Conservation (phyloP, 1,284 basidiomycete species). For the Gomphus bonarii region DNA sequence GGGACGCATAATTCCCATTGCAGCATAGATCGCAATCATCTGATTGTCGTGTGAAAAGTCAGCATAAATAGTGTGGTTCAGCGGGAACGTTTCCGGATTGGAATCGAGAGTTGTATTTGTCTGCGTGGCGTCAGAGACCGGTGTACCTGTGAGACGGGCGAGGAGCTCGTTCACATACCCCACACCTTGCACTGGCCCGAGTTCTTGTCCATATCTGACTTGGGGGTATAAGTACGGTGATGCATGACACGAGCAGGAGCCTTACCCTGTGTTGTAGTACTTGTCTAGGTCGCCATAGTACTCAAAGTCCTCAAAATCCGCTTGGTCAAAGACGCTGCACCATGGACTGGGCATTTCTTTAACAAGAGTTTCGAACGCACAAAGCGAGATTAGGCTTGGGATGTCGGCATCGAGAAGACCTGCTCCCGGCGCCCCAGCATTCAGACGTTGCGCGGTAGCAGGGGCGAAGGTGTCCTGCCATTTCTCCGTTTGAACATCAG, state of each 20-base stretch:
- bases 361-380: conserved; percentile 65
- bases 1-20: conserved; percentile 47
- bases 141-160: conserved; percentile 56
- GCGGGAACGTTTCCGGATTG: conserved; percentile 61
- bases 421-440: conserved; percentile 49
- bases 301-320: conserved; percentile 55
- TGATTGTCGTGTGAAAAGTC: conserved; percentile 81
- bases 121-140: conserved; percentile 60
- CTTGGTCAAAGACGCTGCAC: conserved; percentile 52
- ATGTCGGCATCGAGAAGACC: conserved; percentile 49
- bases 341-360: conserved; percentile 48
- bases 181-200: conserved; percentile 68
- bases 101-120: conserved; percentile 71
- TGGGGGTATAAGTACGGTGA: conserved; percentile 1
- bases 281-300: conserved; percentile 69
- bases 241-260: conserved; percentile 6
- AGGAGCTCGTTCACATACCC: conserved; percentile 81
- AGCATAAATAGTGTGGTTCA: conserved; percentile 51
- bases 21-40: conserved; percentile 69
- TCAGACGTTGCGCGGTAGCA: conserved; percentile 51
- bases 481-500: conserved; percentile 30
- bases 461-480: conserved; percentile 52
- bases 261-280: conserved; percentile 66
- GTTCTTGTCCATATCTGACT: conserved; percentile 40
- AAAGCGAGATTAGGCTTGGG: conserved; percentile 57